Base-by-base conservation (phyloP, 2,329 filamentous ascomycete species). In the Leptoxyphium fumago region DNA sequence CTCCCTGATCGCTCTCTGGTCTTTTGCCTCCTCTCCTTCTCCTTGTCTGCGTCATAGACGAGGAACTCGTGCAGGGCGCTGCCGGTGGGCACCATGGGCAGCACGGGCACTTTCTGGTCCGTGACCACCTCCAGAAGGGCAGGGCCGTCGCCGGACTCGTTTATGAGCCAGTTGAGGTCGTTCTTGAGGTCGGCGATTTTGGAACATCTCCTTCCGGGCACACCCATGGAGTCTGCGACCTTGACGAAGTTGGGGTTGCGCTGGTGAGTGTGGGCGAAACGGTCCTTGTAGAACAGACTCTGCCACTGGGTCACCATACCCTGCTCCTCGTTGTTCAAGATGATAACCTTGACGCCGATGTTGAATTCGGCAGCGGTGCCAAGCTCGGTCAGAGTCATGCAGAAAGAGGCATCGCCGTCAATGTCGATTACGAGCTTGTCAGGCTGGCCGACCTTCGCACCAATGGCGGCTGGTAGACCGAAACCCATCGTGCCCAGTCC, bases 301-400 rank as follows among this genome's bases (percentile, higher is more conserved):
- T 96, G 89, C 89, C 89, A 96, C 69, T 95, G 89, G 1, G 88
- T 95, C 38, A 96, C 88, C 89, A 96, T 96, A 43, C 89, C 89
- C 68, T 95, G 89, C 67, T 96, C 87, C 64, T 94, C 87, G 65
- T 94, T 98, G 73, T 96, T 96, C 45, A 98, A 66, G 21, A 96
- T 73, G 55, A 96, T 86, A 48, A 96, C 75, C 75, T 96, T 96
- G 64, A 94, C 81, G 51, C 84, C 88, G 62, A 96, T 95, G 69
- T 91, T 84, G 72, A 96, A 96, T 67, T 98, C 88, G 8, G 84
- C 78, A 38, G 88, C 88, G 1, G 89, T 95, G 39, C 83, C 84
- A 43, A 98, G 78, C 69, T 98, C 91, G 1, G 89, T 95, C 47
- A 95, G 73, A 5, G 91, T 96, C 91, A 98, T 96, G 73, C 86